Conservation (phyloP, 2,329 filamentous ascomycete species). For the Beauveria brongniartii region DNA sequence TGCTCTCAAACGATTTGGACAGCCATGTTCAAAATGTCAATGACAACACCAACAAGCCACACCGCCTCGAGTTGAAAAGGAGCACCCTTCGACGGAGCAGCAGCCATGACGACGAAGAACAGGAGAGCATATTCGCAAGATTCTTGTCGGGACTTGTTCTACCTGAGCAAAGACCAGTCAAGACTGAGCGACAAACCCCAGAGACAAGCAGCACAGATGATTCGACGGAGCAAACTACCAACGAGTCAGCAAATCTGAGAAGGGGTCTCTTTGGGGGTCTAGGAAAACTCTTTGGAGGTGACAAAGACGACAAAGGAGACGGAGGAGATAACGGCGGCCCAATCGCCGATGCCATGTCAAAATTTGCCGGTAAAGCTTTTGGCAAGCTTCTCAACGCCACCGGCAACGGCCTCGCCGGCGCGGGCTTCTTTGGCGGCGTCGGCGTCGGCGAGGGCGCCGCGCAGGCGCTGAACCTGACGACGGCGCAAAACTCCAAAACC, state of each 20-base stretch:
- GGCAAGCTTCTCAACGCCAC: conserved; percentile 2
- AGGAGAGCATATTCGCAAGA: not conserved
- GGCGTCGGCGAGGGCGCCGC: conserved; percentile 19
- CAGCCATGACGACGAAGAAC: not conserved
- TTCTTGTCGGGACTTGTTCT: not conserved
- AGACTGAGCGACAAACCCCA: not conserved
- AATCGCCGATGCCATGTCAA: conserved; percentile 3
- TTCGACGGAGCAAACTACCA: not conserved
- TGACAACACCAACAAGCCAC: conserved; percentile 9
- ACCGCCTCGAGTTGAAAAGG: conserved; percentile 7
- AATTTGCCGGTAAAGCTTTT: not conserved
- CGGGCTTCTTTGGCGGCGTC: conserved; percentile 19
- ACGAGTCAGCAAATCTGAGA: not conserved
- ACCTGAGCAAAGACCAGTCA: not conserved
- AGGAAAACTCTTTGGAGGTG: not conserved
- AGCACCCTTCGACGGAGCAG: not conserved
- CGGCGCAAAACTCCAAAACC: conserved; percentile 11
- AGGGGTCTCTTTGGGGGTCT: not conserved
- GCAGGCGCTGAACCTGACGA: conserved; percentile 18
- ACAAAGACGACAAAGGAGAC: not conserved
- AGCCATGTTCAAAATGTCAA: conserved; percentile 11
- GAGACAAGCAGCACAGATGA: not conserved
- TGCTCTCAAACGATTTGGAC: conserved; percentile 13
- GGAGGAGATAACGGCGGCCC: not conserved
- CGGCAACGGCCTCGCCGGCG: conserved; percentile 11